A percentile compares a stretch with the other conserved stretches of the same genome.
Evolutionary conservation across 1,139 yeast genomes (phyloP).

Genomic region (Geotrichum citri-aurantii): DNA sequence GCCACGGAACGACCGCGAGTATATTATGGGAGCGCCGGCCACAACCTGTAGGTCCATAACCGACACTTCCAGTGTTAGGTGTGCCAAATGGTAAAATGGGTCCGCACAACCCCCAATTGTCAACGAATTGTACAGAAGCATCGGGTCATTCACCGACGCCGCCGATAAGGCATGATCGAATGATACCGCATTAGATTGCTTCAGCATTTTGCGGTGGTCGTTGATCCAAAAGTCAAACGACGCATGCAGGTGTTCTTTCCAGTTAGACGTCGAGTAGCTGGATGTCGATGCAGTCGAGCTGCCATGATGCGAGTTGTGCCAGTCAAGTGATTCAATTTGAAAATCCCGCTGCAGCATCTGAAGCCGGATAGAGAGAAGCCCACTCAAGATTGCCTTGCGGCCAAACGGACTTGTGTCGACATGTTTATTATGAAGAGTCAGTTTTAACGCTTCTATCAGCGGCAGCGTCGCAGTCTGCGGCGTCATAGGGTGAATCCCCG

Average conservation of each 20-base stretch:
- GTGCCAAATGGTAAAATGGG: constrained; percentile 55
- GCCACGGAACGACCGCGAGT: constrained; percentile 39
- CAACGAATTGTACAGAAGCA: constrained; percentile 19
- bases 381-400: constrained; percentile 60
- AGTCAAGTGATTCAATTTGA: constrained; percentile 47
- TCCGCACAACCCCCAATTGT: constrained; percentile 27
- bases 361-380: constrained; percentile 60
- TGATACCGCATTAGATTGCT: constrained; percentile 21
- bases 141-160: not conserved
- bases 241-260: constrained; percentile 11
- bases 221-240: constrained; percentile 13
- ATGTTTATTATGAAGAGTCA: constrained; percentile 48
- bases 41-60: constrained; percentile 73
- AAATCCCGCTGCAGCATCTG: constrained; percentile 72
- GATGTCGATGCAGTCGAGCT: not conserved
- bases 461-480: constrained; percentile 32
- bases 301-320: constrained; percentile 21
- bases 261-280: not conserved
- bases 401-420: constrained; percentile 52
- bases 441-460: constrained; percentile 53
- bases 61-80: constrained; percentile 61
- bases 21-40: constrained; percentile 76
- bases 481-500: constrained; percentile 26
- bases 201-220: constrained; percentile 8
- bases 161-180: constrained; percentile 18